phyloP scores from a whole-genome alignment of 108 stramenopile species.

The Stephanodiscus minutulus region DNA sequence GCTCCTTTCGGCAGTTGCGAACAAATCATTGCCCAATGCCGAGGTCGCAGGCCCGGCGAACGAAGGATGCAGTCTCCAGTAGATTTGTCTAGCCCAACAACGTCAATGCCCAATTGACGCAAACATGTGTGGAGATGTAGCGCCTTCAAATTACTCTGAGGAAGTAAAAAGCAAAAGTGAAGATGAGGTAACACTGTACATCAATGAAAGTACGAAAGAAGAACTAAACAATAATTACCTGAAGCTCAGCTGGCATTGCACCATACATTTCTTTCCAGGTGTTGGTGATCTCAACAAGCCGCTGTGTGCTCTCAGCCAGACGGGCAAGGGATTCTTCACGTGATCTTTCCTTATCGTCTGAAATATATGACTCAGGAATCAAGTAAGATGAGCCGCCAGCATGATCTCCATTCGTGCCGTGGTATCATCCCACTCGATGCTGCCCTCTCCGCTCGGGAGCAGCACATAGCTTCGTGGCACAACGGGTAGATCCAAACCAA shows the following conservation, averaged over 20 bases:
- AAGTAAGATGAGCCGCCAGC: constrained; percentile 47
- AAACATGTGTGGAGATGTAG: constrained; percentile 86
- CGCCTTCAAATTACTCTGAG: constrained; percentile 76
- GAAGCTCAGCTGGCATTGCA: constrained; percentile 60
- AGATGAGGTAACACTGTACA: neutral
- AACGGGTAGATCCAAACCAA: constrained; percentile 78
- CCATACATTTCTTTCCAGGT: constrained; percentile 81
- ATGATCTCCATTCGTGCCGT: constrained; percentile 11
- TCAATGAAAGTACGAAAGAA: neutral
- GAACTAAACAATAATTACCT: constrained; percentile 16
- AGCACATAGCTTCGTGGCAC: constrained; percentile 80
- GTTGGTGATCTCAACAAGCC: constrained; percentile 78
- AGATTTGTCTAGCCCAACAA: constrained; percentile 64
- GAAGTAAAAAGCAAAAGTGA: neutral
- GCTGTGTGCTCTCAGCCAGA: constrained; percentile 74
- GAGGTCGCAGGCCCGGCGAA: constrained; percentile 79
- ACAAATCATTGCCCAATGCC: constrained; percentile 80
- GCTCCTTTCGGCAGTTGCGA: constrained; percentile 58
- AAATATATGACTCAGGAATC: constrained; percentile 72
- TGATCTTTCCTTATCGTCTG: constrained; percentile 52
- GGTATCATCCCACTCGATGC: constrained; percentile 57
- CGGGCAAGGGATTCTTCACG: constrained; percentile 69
- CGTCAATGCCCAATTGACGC: constrained; percentile 79
- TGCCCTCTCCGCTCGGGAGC: constrained; percentile 67
- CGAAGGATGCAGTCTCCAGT: constrained; percentile 77